Evolutionary conservation across 805 yeast species (phyloP), one percentile per base, ranked within the genome.

Genomic region (Nakazawaea peltata): DNA sequence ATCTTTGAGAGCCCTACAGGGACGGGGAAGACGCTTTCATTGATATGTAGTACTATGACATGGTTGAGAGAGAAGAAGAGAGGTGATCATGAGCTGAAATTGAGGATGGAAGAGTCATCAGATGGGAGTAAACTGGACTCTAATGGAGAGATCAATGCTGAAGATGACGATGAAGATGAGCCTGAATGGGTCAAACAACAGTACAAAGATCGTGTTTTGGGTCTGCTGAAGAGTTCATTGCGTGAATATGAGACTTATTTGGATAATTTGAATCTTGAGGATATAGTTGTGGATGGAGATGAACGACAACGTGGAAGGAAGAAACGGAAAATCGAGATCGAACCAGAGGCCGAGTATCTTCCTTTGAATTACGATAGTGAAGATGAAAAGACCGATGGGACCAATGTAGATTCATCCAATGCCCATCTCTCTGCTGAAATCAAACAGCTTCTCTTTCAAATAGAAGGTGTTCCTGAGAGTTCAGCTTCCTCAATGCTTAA

Each of bases 1-100:
- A 64, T 88, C 1, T 79, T 88, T 48, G 97, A 88, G 52, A 80
- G 92, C 39, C 97, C 97, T 0, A 88, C 97, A 0, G 97, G 97
- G 5, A 84, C 88, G 1, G 97, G 97, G 3, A 88, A 88, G 55
- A 87, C 97, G 0, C 60, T 90, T 3, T 85, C 95, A 0, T 57
- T 88, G 30, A 81, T 90, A 3, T 90, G 97, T 51, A 74, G 94
- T 0, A 64, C 90, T 0, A 68, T 88, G 71, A 74, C 88, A 0
- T 88, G 95, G 95, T 61, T 88, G 23, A 54, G 90, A 38, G 65
- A 72, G 44, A 33, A 46, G 44, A 17, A 37, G 47, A 42, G 33
- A 33, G 23, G 10, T 7, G 7, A 10, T 21, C 7, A 21, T 7
- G 23, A 21, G 23, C 10, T 7, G 10, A 7, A 8, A 10, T 21